A percentile compares a stretch with the other conserved stretches of the same genome.
phyloP scores from a whole-genome alignment of 768 basidiomycete species.

The Phanerochaete carnosa region DNA sequence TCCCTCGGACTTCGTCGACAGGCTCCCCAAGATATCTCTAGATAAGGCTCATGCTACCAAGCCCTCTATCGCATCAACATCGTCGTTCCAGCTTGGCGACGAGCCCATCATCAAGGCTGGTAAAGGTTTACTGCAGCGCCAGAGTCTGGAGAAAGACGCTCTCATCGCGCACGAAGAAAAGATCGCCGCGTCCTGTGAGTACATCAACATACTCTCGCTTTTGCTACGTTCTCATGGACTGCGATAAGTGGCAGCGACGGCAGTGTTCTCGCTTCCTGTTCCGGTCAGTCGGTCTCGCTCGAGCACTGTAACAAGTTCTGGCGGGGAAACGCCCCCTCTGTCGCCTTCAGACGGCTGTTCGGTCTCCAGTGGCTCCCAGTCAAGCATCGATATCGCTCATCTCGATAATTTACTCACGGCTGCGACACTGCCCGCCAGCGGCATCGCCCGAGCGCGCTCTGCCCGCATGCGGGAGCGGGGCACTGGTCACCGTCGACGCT shows the following conservation, averaged over 20 bases:
- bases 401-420: constrained; percentile 56
- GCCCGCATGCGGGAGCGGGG: constrained; percentile 52
- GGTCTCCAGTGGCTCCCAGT: constrained; percentile 68
- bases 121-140: constrained; percentile 57
- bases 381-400: constrained; percentile 70
- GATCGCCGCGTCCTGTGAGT: constrained; percentile 48
- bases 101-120: constrained; percentile 67
- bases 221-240: neutral
- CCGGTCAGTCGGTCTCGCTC: constrained; percentile 55
- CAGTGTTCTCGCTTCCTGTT: constrained; percentile 52
- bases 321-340: constrained; percentile 67
- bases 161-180: constrained; percentile 70
- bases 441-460: constrained; percentile 39
- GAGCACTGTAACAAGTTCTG: constrained; percentile 69
- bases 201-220: neutral
- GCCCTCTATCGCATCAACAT: constrained; percentile 63
- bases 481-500: constrained; percentile 67
- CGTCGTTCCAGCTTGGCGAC: constrained; percentile 61
- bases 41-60: constrained; percentile 50
- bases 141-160: constrained; percentile 65
- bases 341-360: constrained; percentile 67
- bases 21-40: constrained; percentile 29
- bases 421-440: constrained; percentile 42
- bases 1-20: constrained; percentile 13
- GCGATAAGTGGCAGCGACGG: neutral